Base-by-base conservation (phyloP, 148 eudicot species). In the Persicaria maculosa region DNA sequence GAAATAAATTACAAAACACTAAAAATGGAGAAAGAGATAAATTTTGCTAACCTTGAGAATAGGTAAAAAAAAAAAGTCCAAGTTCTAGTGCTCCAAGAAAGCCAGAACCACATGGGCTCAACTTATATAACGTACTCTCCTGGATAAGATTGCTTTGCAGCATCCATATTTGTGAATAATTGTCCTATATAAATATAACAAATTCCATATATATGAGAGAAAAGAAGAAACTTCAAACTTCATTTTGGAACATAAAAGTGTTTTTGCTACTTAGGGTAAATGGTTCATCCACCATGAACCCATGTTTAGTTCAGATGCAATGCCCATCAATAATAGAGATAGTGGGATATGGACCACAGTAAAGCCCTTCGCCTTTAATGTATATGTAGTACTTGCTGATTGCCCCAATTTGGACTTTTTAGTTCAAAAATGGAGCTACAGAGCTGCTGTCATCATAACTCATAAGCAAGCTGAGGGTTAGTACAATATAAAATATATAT, bases 231-330 rank as follows among this genome's bases (percentile, higher is more conserved):
- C 45, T 62, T 25, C 15, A 65, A 65, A 40, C 70, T 62, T 58
- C 9, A 55, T n/a, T 52, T 58, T 12, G 7, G 6, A 40, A 65
- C 70, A 40, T 40, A 14, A 14, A 14, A 40, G 47, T 65, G 0
- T 40, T 57, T 40, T 65, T 65, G n/a, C 70, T 65, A 65, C 19
- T 65, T 40, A 31, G 47, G 70, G 70, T 2, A 65, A 57, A 65
- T 65, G 70, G 47, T 31, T 62, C 70, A 40, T 65, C 36, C 40
- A 3, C 36, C 36, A 6, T 31, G 68, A 10, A 15, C 7, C 68
- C 15, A 65, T 12, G 46, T 12, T 14, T 4, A 25, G 44, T 11
- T 16, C 44, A 31, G 44, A 10, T 58, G 20, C 36, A 22, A 9
- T 31, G 12, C 31, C 31, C 47, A 65, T 65, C 46, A 31, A 40